Conservation (phyloP, 805 yeast species). For the Lipomyces kockii region DNA sequence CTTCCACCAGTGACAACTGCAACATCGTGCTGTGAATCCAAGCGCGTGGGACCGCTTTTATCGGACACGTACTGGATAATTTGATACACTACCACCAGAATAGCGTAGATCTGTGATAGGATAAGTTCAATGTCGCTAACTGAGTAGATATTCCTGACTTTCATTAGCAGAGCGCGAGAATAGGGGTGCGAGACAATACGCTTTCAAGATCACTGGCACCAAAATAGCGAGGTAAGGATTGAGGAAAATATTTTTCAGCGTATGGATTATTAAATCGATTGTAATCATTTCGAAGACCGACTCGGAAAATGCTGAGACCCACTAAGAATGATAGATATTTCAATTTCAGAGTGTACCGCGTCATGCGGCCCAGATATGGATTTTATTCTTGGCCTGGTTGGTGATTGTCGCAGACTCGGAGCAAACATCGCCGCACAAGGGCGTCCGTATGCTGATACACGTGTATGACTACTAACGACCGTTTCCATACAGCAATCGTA, state of each 20-base stretch:
- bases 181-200: neutral
- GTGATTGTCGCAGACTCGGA: too few relatives aligned
- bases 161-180: neutral
- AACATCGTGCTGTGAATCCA: constrained; percentile 52
- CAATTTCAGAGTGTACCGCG: neutral
- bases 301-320: neutral
- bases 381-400: too few relatives aligned
- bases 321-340: neutral
- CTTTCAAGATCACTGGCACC: constrained; percentile 2
- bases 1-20: constrained; percentile 84
- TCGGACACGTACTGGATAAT: constrained; percentile 11
- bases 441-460: neutral
- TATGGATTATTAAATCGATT: neutral
- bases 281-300: constrained; percentile 5
- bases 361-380: neutral
- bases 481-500: neutral
- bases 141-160: constrained; percentile 2
- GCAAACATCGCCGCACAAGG: neutral
- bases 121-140: constrained; percentile 10
- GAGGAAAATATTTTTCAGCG: neutral
- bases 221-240: constrained; percentile 12
- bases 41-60: neutral
- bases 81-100: constrained; percentile 17
- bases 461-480: neutral
- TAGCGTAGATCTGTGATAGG: constrained; percentile 23